Evolutionary conservation across 129 eudicot genomes (phyloP).

Genomic region (Flaveria linearis): DNA sequence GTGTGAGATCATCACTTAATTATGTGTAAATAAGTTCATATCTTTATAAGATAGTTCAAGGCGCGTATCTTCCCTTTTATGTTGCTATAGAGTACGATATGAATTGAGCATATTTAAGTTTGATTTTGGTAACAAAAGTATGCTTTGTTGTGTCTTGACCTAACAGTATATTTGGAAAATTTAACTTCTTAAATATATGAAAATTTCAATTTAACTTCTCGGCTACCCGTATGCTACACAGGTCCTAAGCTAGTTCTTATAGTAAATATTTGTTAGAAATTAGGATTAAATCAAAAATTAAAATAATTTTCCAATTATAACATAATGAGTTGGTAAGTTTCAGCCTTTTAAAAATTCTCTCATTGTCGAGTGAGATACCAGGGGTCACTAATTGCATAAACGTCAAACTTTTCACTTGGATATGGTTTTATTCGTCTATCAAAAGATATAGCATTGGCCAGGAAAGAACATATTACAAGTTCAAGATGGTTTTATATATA

Average conservation of each 20-base stretch:
- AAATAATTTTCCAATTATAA: too few species aligned
- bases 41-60: background rate
- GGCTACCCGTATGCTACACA: background rate
- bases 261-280: background rate
- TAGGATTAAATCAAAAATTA: background rate
- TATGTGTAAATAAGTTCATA: background rate
- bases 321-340: too few species aligned
- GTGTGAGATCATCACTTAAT: background rate
- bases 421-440: too few species aligned
- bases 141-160: background rate
- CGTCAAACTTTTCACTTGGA: background rate
- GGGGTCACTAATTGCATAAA: background rate
- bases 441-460: background rate
- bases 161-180: background rate
- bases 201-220: too few species aligned
- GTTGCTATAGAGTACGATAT: background rate
- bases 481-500: background rate
- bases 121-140: background rate
- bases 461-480: background rate
- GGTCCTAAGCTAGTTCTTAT: background rate
- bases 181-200: background rate
- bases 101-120: too few species aligned
- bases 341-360: background rate
- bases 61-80: background rate
- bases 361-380: background rate